A percentile compares a stretch with the other conserved stretches of the same genome.
Conservation (phyloP, 2,329 filamentous ascomycete species). For the Fusarium torreyae region DNA sequence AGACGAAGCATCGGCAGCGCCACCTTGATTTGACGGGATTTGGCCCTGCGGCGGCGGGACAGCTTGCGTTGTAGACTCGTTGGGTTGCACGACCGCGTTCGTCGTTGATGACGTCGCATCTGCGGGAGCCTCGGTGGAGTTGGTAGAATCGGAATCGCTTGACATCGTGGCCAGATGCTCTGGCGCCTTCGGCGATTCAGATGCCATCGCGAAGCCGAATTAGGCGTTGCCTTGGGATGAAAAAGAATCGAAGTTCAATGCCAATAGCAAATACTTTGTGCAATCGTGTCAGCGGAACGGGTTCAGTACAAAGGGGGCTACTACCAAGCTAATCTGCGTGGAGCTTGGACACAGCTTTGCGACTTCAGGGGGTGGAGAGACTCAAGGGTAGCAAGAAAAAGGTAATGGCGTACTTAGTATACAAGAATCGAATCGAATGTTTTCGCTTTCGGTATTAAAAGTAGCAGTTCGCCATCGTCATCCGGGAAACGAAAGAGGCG, state of each 20-base stretch:
- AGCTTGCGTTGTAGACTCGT: conserved; percentile 23
- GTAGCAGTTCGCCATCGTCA: conserved; percentile 43
- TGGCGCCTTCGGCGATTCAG: conserved; percentile 55
- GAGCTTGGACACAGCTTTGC: conserved; percentile 39
- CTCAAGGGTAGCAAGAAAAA: conserved; percentile 7
- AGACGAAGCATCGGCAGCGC: conserved; percentile 38
- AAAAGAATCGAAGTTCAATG: conserved; percentile 35
- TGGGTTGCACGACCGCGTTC: conserved; percentile 27
- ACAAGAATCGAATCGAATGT: conserved; percentile 43
- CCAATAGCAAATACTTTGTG: conserved; percentile 43
- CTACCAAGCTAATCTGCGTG: conserved; percentile 42
- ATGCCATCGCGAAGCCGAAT: conserved; percentile 55
- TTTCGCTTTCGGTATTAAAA: conserved; percentile 33
- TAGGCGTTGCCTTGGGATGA: conserved; percentile 30
- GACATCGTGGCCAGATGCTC: conserved; percentile 62
- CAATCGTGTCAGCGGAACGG: conserved; percentile 47
- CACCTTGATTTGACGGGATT: conserved; percentile 11
- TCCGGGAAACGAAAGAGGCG: conserved; percentile 27
- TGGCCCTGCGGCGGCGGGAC: conserved; percentile 30
- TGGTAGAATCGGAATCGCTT: conserved; percentile 48
- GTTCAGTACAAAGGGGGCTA: conserved; percentile 46
- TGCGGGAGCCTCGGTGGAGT: conserved; percentile 36
- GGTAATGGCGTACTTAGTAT: conserved; percentile 46
- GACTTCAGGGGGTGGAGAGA: conserved; percentile 43
- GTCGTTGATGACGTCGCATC: conserved; percentile 45